phyloP scores from a whole-genome alignment of 495 filamentous ascomycete species.

The Penicillium cataractarum region DNA sequence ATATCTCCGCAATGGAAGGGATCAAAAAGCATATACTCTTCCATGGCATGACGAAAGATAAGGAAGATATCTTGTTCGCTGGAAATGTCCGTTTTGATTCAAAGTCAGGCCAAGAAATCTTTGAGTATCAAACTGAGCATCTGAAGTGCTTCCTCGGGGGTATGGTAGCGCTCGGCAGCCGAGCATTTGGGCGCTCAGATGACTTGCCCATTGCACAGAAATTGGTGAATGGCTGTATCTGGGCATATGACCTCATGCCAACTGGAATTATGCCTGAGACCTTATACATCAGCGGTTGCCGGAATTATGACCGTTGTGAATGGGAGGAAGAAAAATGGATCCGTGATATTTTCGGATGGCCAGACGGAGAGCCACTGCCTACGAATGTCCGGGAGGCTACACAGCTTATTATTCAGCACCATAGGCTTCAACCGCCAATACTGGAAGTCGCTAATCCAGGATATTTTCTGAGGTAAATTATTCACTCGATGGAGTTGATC shows the following conservation, averaged over 20 bases:
- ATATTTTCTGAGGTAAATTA: slow-evolving; percentile 64
- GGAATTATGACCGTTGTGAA: slow-evolving; percentile 42
- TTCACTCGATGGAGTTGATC: not conserved
- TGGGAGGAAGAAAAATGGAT: slow-evolving; percentile 61
- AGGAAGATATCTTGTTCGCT: slow-evolving; percentile 70
- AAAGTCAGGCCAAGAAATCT: slow-evolving; percentile 20
- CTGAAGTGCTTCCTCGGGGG: slow-evolving; percentile 65
- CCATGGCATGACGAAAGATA: slow-evolving; percentile 72
- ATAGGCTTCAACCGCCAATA: slow-evolving; percentile 8
- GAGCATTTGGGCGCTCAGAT: slow-evolving; percentile 56
- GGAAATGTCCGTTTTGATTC: slow-evolving; percentile 48
- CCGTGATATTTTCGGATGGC: slow-evolving; percentile 33
- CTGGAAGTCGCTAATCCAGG: slow-evolving; percentile 55
- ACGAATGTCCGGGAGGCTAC: slow-evolving; percentile 53
- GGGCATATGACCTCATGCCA: slow-evolving; percentile 59
- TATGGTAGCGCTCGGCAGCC: slow-evolving; percentile 60
- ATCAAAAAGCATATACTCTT: slow-evolving; percentile 80
- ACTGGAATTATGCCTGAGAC: slow-evolving; percentile 65
- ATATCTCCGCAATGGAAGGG: slow-evolving; percentile 66
- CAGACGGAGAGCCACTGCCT: slow-evolving; percentile 46
- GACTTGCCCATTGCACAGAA: slow-evolving; percentile 59
- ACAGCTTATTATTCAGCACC: slow-evolving; percentile 5
- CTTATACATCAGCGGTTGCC: slow-evolving; percentile 55
- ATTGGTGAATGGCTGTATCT: slow-evolving; percentile 60
- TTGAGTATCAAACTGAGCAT: slow-evolving; percentile 56